Evolutionary conservation across 1,139 yeast species (phyloP), one percentile per base, ranked within the genome.

Genomic region (Pichiaceae sp.): DNA sequence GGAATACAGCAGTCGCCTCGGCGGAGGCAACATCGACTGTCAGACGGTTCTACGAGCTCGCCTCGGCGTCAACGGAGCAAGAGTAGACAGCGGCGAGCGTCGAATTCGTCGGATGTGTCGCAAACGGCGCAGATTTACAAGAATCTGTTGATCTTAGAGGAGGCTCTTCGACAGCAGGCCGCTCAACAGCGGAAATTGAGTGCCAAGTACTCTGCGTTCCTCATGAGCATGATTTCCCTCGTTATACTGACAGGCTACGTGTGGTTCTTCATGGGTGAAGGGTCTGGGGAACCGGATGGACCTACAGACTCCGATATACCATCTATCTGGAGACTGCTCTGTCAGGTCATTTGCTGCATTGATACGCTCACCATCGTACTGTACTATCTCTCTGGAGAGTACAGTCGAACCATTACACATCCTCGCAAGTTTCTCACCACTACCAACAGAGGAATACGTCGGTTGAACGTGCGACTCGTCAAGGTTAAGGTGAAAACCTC

Each of bases 331-430:
- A 14, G 31, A 37, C 69, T 78, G 21, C 52, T 69, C 1, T 60
- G 78, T 34, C 81, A 81, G 49, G 74, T 89, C 36, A 59, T 75
- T 12, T 68, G 84, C 20, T 63, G 84, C 19, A 83, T 89, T 31
- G 72, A 82, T 18, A 48, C 72, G 14, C 76, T 87, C 28, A 83
- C 96, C 0, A 62, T 87, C 38, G 69, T 78, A 32, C 64, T 91
- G 32, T 91, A 86, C 59, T 87, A 83, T 51, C 62, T 91, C 28
- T 82, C 95, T 20, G 98, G 97, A 2, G 93, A 87, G 58, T 89
- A 89, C 56, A 76, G 74, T 42, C 75, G 91, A 43, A 85, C 96
- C 0, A 82, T 91, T 42, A 83, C 84, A 8, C 65, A 79, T 33
- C 95, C 96, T 2, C 70, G 95, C 40, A 72, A 74, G 51, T 89